Percentiles rank a stretch among this genome's conserved stretches.
Evolutionary conservation across 176 grass and related monocot species (phyloP).

Genomic region (Eremochloa ophiuroides): DNA sequence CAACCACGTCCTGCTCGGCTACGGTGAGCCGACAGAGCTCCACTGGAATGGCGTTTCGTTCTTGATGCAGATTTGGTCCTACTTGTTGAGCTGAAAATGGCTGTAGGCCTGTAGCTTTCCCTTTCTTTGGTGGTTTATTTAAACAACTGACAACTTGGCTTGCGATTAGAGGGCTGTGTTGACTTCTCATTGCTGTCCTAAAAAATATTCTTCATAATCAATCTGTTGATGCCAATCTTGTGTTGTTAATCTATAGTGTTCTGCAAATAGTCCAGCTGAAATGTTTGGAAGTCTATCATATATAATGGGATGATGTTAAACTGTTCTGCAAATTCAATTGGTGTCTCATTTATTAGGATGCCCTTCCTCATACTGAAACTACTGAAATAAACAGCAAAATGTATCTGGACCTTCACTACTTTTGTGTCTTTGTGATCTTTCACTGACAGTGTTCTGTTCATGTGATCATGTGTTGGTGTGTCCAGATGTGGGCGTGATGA

Average conservation of each 20-base stretch:
- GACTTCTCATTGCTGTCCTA: not conserved
- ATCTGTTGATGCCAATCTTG: not conserved
- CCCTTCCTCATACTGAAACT: not conserved
- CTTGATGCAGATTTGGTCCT: conserved; percentile 9
- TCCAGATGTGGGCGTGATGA: conserved; percentile 76
- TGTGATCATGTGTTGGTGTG: not conserved
- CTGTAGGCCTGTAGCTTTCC: not conserved
- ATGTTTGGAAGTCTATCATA: not conserved
- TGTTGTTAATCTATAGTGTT: too few relatives aligned
- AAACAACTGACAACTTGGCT: not conserved
- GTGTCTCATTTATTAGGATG: not conserved
- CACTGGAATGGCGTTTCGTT: not conserved
- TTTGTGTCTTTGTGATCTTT: not conserved
- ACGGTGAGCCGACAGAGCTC: conserved; percentile 42
- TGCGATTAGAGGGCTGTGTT: not conserved
- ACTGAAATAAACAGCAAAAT: not conserved
- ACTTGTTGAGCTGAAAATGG: not conserved
- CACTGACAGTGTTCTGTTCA: not conserved
- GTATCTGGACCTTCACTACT: not conserved
- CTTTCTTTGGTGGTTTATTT: not conserved
- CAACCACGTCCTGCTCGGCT: conserved; percentile 82
- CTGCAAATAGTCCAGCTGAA: not conserved
- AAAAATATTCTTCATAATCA: not conserved
- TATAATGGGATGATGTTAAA: not conserved
- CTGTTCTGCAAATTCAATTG: not conserved